A percentile compares a stretch with the other conserved stretches of the same genome.
Conservation (phyloP, 768 basidiomycete species). For the Boletus subparvulus region DNA sequence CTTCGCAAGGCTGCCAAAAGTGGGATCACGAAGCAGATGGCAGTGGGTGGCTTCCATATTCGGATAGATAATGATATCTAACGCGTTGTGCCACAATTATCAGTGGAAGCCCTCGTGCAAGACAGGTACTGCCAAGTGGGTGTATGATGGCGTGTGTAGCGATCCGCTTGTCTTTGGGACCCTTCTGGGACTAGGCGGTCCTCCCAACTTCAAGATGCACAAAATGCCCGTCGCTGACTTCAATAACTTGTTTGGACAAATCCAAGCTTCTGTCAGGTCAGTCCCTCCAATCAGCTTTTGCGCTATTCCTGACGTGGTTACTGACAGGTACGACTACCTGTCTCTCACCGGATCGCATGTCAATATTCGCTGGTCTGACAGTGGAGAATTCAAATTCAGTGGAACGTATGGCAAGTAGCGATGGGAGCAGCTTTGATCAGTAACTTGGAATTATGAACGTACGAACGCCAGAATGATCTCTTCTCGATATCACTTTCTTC, state of each 20-base stretch:
- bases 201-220: constrained; percentile 51
- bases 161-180: constrained; percentile 49
- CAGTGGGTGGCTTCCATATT: constrained; percentile 17
- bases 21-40: constrained; percentile 55
- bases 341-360: constrained; percentile 42
- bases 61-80: not conserved
- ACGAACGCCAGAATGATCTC: not conserved
- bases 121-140: constrained; percentile 44
- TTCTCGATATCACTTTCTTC: not conserved
- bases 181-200: constrained; percentile 41
- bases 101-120: constrained; percentile 56
- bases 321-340: constrained; percentile 39
- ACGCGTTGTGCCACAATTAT: not conserved
- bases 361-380: constrained; percentile 45
- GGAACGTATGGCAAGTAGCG: constrained; percentile 42
- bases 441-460: not conserved
- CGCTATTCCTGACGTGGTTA: not conserved
- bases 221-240: constrained; percentile 42
- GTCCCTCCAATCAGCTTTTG: not conserved
- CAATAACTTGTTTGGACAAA: constrained; percentile 31
- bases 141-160: constrained; percentile 52
- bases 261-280: constrained; percentile 40
- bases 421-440: not conserved
- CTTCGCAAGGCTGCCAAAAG: constrained; percentile 44
- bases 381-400: constrained; percentile 59